phyloP scores from a whole-genome alignment of 2,329 filamentous ascomycete species.

The Hymenoscyphus scutula region DNA sequence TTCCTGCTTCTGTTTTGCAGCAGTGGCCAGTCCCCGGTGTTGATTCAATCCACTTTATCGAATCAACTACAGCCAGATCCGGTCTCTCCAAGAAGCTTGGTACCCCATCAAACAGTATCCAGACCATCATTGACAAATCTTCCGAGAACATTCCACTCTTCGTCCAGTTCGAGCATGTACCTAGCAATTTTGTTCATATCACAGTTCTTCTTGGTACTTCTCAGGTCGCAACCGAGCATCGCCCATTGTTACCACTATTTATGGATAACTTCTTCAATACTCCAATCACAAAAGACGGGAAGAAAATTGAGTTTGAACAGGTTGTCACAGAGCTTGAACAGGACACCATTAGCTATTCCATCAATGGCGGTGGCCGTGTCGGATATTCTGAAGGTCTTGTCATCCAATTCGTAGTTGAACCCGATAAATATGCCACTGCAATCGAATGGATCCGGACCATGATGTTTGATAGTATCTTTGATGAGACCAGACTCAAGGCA shows the following conservation, averaged over 20 bases:
- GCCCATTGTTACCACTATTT: slow-evolving; percentile 81
- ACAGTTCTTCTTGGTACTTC: slow-evolving; percentile 77
- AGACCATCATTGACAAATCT: slow-evolving; percentile 72
- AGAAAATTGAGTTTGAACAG: slow-evolving; percentile 81
- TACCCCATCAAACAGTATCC: slow-evolving; percentile 63
- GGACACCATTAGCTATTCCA: slow-evolving; percentile 81
- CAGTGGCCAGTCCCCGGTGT: slow-evolving; percentile 79
- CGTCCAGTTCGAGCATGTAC: slow-evolving; percentile 94
- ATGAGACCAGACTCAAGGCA: slow-evolving; percentile 63
- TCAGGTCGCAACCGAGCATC: slow-evolving; percentile 73
- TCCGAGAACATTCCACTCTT: slow-evolving; percentile 69
- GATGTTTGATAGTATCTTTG: slow-evolving; percentile 87
- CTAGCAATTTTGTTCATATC: slow-evolving; percentile 88
- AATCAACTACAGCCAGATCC: slow-evolving; percentile 78
- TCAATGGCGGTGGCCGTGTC: slow-evolving; percentile 65
- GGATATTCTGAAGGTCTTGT: slow-evolving; percentile 79
- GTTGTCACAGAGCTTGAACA: slow-evolving; percentile 88
- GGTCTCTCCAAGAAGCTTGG: slow-evolving; percentile 75
- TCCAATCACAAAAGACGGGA: slow-evolving; percentile 73
- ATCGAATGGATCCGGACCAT: slow-evolving; percentile 83
- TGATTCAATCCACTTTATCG: slow-evolving; percentile 92
- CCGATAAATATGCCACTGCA: slow-evolving; percentile 78
- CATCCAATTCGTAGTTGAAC: slow-evolving; percentile 81
- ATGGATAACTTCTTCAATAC: slow-evolving; percentile 93
- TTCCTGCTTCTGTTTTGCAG: slow-evolving; percentile 78